Base-by-base conservation (phyloP, 2,329 filamentous ascomycete genomes). In the Hypocreales sp. region DNA sequence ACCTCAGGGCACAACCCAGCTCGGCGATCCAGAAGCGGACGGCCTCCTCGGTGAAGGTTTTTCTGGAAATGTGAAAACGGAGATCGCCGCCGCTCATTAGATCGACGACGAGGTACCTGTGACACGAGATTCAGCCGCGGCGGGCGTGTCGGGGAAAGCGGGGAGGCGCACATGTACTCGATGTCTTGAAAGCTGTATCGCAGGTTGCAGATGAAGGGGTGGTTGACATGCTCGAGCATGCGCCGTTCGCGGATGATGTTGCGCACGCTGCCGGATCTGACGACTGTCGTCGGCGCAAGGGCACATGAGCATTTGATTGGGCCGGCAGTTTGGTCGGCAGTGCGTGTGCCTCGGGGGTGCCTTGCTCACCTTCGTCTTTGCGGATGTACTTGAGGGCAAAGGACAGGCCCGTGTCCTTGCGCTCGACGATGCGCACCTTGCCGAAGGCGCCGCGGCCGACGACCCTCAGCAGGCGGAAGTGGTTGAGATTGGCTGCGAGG, bases 111-210 rank as follows among this genome's bases (percentile, higher is more conserved):
- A 98, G 74, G 53, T 98, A 93, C 81, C 93, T 77, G 50, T 15
- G 3, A 16, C 22, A 16, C 8, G 19, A 26, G 31, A 12, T 24
- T 29, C 24, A 16, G 16, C 9, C 14, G 13, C 5, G 20, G 8
- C 18, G 8, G 14, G 8, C 5, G 5, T 11, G 13, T 21, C 15
- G 17, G 21, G 19, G 17, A 15, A 13, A 13, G 25, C 3, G 15
- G 15, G 12, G 13, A 27, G 32, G 53, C 80, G 46, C 64, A 93
- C 83, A 98, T 79, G 57, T 98, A 98, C 55, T 98, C 90, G 43
- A 95, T 84, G 55, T 98, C 90, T 57, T 98, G 90, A 50, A 98
- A 98, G 57, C 86, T 94, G 60, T 95, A 98, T 45, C 90, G 80
- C 62, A 98, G 61, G 55, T 98, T 98, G 62, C 87, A 95, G 41